Evolutionary conservation across 2,329 filamentous ascomycete genomes (phyloP).

Genomic region (Penicillium sp.): DNA sequence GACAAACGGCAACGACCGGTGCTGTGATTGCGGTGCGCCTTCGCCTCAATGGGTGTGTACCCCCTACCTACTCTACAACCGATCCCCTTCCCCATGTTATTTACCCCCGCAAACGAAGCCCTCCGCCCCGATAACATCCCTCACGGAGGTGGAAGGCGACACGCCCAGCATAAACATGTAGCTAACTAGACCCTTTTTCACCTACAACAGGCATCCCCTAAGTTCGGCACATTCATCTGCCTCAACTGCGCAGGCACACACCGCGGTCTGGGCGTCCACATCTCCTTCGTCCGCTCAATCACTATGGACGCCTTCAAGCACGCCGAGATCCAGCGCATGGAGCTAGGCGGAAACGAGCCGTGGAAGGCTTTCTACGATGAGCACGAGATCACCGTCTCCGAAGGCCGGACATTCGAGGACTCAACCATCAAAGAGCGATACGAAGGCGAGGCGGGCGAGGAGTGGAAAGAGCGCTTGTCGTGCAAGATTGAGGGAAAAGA

Average conservation of each 20-base stretch:
- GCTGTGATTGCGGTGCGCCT: slow-evolving; percentile 92
- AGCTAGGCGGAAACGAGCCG: slow-evolving; percentile 81
- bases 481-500: slow-evolving; percentile 86
- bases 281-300: slow-evolving; percentile 95
- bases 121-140: neutral
- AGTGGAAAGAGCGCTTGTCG: slow-evolving; percentile 87
- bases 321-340: slow-evolving; percentile 90
- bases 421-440: slow-evolving; percentile 89
- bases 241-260: slow-evolving; percentile 93
- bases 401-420: slow-evolving; percentile 74
- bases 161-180: neutral
- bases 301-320: slow-evolving; percentile 99
- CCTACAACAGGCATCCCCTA: slow-evolving; percentile 67
- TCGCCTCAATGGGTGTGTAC: slow-evolving; percentile 89
- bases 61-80: neutral
- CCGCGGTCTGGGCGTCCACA: slow-evolving; percentile 92
- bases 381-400: slow-evolving; percentile 65
- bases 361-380: slow-evolving; percentile 86
- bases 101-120: slow-evolving; percentile 4
- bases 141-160: neutral
- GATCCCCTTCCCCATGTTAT: neutral
- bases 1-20: slow-evolving; percentile 80
- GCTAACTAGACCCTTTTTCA: neutral
- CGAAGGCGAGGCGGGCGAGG: slow-evolving; percentile 83
- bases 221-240: slow-evolving; percentile 99